Base-by-base conservation (phyloP, 306 rosid genomes). In the Prunus mongolica region DNA sequence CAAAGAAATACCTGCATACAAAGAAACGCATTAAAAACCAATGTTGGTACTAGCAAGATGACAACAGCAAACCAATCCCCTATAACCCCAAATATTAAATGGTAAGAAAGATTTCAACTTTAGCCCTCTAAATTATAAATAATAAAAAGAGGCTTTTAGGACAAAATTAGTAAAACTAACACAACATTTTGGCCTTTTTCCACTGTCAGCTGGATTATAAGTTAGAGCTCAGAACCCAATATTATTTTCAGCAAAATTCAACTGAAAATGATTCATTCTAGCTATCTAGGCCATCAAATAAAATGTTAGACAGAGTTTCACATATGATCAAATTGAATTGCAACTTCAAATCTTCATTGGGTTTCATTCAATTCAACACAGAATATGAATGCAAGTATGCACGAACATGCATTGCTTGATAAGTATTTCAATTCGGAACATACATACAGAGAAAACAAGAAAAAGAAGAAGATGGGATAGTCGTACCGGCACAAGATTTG, bases 401-500 rank as follows among this genome's bases (percentile, higher is more conserved):
- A 54, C 13, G 20, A n/a, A 69, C 0, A 12, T 20, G 4, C 69
- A 74, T 47, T 74, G 15, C 15, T 50, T 16, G 32, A 11, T 3
- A 16, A 25, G 72, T 27, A 67, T 20, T 6, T 45, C 8, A 73
- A 44, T 24, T 16, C 0, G 1, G 18, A n/a, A 66, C 16, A 63
- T 2, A 66, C 18, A 50, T 6, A 58, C 16, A 49, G 30, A 54
- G 58, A 38, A 38, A 38, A 38, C 44, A 6, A 78, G 38, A 32
- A 34, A 79, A 51, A 41, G 8, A 3, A 12, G 11, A 16, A 12
- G n/a, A 5, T 2, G 47, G 50, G 68, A 38, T 34, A 11, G 13
- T 20, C n/a, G 60, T 64, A 90, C 96, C 96, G 60, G 92, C 96
- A 41, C 96, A 90, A 51, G 96, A 88, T 81, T 90, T 88, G 87